A percentile compares a stretch with the other conserved stretches of the same genome.
These are phyloP conservation scores for Benincasa hispida DNA, from an alignment of 306 rosid species.

Conservation along the genomic window DNA sequence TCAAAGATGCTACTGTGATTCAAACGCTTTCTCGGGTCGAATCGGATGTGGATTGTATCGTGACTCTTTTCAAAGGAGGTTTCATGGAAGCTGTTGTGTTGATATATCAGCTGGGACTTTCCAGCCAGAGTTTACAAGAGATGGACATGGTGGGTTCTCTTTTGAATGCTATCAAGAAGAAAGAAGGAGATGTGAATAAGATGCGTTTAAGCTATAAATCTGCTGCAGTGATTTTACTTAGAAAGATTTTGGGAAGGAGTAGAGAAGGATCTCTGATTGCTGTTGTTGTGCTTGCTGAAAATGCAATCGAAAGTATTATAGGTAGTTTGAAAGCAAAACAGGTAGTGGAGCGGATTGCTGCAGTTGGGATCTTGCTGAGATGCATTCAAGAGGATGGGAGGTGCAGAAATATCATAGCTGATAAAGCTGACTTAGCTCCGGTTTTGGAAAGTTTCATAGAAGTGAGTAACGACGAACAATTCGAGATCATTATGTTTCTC, in stretches of 20 bases:
- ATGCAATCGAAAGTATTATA: constrained; percentile 31
- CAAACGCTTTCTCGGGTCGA: constrained; percentile 69
- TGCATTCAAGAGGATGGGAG: constrained; percentile 74
- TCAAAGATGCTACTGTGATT: constrained; percentile 48
- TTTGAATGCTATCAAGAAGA: constrained; percentile 31
- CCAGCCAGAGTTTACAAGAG: constrained; percentile 26
- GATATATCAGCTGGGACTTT: constrained; percentile 51
- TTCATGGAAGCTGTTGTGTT: constrained; percentile 67
- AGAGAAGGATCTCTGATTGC: constrained; percentile 43
- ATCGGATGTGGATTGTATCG: constrained; percentile 65
- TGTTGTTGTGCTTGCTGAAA: constrained; percentile 30
- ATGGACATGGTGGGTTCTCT: constrained; percentile 47
- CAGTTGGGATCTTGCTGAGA: constrained; percentile 54
- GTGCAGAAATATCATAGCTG: constrained; percentile 62
- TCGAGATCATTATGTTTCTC: constrained; percentile 47
- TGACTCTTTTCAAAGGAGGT: constrained; percentile 64
- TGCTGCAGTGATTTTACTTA: constrained; percentile 58
- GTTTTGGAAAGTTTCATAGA: constrained; percentile 48
- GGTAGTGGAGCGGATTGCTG: constrained; percentile 61
- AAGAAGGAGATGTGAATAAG: constrained; percentile 38
- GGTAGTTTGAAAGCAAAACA: constrained; percentile 49
- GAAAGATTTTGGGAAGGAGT: constrained; percentile 37
- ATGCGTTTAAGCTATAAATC: constrained; percentile 61
- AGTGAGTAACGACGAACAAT: constrained; percentile 46
- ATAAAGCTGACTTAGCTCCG: constrained; percentile 53